Percentiles rank a stretch among this genome's conserved stretches.
Evolutionary conservation across 345 rosid genomes (phyloP).

Genomic region (Streptanthus diversifolius): DNA sequence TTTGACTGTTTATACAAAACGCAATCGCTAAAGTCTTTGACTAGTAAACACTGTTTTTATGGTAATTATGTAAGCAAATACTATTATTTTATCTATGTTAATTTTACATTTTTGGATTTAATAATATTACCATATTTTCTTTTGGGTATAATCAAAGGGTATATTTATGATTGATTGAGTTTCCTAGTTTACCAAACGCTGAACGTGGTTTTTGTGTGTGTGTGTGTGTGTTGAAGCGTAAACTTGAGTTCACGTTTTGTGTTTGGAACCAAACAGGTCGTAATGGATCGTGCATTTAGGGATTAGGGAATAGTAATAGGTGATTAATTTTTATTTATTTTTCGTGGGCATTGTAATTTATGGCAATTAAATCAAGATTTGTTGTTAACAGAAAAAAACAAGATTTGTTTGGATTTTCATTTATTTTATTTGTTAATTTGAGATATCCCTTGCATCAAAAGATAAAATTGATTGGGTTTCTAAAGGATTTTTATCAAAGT

Average conservation of each 20-base stretch:
- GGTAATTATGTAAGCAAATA: constrained; percentile 15
- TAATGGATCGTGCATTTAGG: constrained; percentile 23
- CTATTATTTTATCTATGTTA: not conserved
- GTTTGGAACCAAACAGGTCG: constrained; percentile 16
- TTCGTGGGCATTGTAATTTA: constrained; percentile 19
- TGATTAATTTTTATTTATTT: constrained; percentile 14
- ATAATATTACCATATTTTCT: not conserved
- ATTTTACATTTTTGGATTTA: not conserved
- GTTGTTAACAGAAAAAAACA: too few species aligned
- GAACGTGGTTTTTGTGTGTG: not conserved
- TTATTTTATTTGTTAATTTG: not conserved
- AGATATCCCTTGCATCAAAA: constrained; percentile 14
- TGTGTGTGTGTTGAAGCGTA: not conserved
- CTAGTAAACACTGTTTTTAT: constrained; percentile 14
- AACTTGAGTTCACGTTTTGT: constrained; percentile 27
- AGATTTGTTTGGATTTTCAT: constrained; percentile 30
- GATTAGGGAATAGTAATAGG: constrained; percentile 7
- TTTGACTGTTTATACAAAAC: constrained; percentile 16
- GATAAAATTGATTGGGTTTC: constrained; percentile 15
- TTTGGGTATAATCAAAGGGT: constrained; percentile 17
- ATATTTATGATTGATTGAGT: constrained; percentile 21
- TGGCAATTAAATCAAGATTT: constrained; percentile 22
- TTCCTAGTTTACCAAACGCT: constrained; percentile 10
- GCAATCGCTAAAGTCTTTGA: constrained; percentile 13
- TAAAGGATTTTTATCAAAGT: not conserved